Evolutionary conservation across 495 filamentous ascomycete genomes (phyloP), one percentile per base, ranked within the genome.

Genomic region (Penicillium cosmopolitanum): DNA sequence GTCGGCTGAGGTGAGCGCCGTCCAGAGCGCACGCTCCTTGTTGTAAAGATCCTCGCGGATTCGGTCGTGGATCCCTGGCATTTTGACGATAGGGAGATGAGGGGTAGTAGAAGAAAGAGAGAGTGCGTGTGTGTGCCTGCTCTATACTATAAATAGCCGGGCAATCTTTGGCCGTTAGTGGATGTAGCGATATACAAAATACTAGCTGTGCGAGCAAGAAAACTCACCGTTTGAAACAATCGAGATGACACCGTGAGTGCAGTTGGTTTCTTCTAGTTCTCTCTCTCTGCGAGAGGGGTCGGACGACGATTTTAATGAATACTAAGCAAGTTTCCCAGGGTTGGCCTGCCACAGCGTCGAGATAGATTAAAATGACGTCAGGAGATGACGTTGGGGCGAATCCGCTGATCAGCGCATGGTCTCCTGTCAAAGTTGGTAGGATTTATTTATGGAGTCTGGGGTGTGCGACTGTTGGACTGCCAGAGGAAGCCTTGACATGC

Each of bases 21-120:
- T 77, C 77, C 77, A 80, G 7, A 80, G 71, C 0, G 68, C 65
- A 23, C 68, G 75, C 61, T 78, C 76, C 54, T 76, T 74, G 59
- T 61, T 58, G 53, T 73, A 58, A 31, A 80, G 63, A 56, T 80
- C 77, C 12, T 78, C 60, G 51, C 71, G 71, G 63, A 79, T 80
- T 18, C 77, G 75, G 15, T 80, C 77, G 71, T 79, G 72, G 54
- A 80, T 80, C 18, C 68, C 54, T 13, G 73, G 66, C 75, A 79
- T 74, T 51, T 23, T 66, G 58, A 57, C 15, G 47, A n/a, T 10
- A 3, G 42, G n/a, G n/a, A 18, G 4, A 19, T 19, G 50, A 15
- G 16, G 35, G 42, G 8, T 19, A 8, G 42, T 18, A 4, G 19
- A 44, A 58, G 54, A 28, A 6, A 31, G 28, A 31, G 28, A 31